Evolutionary conservation across 441 rosid species (phyloP).

Genomic region (Erysimum cheiri): DNA sequence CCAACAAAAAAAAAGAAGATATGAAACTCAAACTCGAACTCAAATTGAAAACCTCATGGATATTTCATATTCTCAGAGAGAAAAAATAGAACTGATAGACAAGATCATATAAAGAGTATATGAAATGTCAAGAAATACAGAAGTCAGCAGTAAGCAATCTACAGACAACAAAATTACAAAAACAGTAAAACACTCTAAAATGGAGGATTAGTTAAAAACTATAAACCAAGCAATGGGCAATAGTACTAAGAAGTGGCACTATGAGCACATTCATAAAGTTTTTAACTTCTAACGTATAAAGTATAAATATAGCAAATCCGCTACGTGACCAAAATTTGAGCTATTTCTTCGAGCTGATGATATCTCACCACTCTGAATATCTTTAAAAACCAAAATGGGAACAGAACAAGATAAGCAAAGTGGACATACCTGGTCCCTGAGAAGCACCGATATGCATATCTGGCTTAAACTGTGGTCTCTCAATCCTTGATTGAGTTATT

Average conservation of each 20-base stretch:
- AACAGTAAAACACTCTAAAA: too few relatives aligned
- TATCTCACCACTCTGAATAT: neutral
- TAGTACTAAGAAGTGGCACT: conserved; percentile 4
- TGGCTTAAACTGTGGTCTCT: conserved; percentile 51
- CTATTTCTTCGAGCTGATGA: neutral
- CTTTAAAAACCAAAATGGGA: neutral
- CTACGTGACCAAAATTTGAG: conserved; percentile 10
- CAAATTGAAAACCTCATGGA: conserved; percentile 8
- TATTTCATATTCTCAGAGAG: neutral
- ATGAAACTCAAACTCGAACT: neutral
- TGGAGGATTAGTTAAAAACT: neutral
- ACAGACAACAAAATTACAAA: neutral
- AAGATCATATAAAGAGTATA: neutral
- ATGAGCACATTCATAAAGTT: neutral
- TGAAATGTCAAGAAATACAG: neutral
- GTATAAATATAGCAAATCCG: neutral
- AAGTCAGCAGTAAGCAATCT: neutral
- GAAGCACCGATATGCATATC: conserved; percentile 54
- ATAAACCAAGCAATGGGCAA: neutral
- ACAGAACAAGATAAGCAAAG: neutral
- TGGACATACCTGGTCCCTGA: conserved; percentile 59
- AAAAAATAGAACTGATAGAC: neutral
- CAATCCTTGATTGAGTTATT: conserved; percentile 52
- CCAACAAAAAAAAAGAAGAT: neutral
- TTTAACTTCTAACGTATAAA: neutral